Conservation (phyloP, 169 alveolate species). For the Perkinsus olseni region DNA sequence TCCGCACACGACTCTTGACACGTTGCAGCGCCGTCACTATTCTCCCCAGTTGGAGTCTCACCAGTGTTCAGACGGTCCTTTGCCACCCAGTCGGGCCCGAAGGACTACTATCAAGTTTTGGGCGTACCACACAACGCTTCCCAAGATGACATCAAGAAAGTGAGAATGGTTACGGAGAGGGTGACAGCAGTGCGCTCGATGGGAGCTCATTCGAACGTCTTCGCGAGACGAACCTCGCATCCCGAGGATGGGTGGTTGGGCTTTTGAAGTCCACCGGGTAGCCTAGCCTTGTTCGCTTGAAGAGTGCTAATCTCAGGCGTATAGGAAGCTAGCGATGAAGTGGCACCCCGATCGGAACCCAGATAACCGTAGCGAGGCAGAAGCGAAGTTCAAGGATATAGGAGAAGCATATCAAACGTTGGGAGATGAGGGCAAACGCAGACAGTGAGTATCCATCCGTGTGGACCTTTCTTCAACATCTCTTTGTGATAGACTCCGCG, state of each 20-base stretch:
- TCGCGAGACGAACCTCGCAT: too few species aligned
- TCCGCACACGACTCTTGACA: not conserved
- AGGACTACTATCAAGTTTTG: conserved; percentile 57
- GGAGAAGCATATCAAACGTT: conserved; percentile 74
- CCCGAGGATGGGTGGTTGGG: too few species aligned
- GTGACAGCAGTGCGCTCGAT: too few species aligned
- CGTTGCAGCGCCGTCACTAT: not conserved
- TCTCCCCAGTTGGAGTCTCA: not conserved
- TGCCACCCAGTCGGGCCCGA: conserved; percentile 9
- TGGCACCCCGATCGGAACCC: conserved; percentile 69
- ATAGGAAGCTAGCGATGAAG: conserved; percentile 44
- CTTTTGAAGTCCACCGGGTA: too few species aligned
- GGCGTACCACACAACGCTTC: conserved; percentile 40
- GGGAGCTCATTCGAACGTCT: too few species aligned
- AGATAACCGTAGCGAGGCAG: conserved; percentile 59
- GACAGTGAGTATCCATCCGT: not conserved
- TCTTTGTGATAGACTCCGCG: too few species aligned
- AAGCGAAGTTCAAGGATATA: conserved; percentile 64
- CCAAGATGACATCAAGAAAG: not conserved
- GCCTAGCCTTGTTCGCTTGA: not conserved
- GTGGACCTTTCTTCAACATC: too few species aligned
- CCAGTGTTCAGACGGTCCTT: not conserved
- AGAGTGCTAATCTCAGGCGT: conserved; percentile 28
- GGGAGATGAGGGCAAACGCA: conserved; percentile 62
- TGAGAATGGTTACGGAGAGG: too few species aligned